Conservation (phyloP, 306 rosid genomes). For the Gillenia trifoliata region DNA sequence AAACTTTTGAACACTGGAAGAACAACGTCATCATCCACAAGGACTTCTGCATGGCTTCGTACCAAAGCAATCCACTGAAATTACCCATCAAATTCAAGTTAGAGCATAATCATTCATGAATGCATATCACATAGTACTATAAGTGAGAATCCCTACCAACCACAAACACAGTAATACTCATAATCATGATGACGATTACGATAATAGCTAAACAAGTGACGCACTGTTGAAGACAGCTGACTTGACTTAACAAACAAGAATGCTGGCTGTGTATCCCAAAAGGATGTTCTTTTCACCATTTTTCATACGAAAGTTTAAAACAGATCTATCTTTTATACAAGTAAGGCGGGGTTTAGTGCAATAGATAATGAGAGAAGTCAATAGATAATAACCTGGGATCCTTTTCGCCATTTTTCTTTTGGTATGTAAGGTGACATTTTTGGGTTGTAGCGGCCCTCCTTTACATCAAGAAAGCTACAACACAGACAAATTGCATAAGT, state of each 20-base stretch:
- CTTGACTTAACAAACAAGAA: slow-evolving; percentile 10
- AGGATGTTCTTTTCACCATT: background rate
- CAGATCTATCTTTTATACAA: background rate
- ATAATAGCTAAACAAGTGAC: slow-evolving; percentile 4
- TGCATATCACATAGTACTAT: slow-evolving; percentile 3
- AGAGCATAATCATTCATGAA: slow-evolving; percentile 11
- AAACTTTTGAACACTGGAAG: slow-evolving; percentile 58
- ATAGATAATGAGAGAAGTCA: background rate
- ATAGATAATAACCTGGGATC: slow-evolving; percentile 76
- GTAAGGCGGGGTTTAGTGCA: background rate
- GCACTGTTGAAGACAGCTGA: background rate
- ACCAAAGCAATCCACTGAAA: slow-evolving; percentile 81
- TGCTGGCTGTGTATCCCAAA: background rate
- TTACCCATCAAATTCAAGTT: slow-evolving; percentile 32
- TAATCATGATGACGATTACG: background rate
- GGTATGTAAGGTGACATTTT: slow-evolving; percentile 87
- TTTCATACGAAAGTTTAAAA: background rate
- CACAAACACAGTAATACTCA: background rate
- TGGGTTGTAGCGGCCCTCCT: slow-evolving; percentile 89
- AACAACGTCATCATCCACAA: slow-evolving; percentile 64
- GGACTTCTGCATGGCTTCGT: slow-evolving; percentile 79
- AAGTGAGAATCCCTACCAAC: slow-evolving; percentile 10
- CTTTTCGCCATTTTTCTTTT: slow-evolving; percentile 90
- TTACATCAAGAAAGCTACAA: slow-evolving; percentile 87
- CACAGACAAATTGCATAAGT: slow-evolving; percentile 17